A percentile compares a stretch with the other conserved stretches of the same genome.
Conservation (phyloP, 2,329 filamentous ascomycete species). For the Claviceps sp. region DNA sequence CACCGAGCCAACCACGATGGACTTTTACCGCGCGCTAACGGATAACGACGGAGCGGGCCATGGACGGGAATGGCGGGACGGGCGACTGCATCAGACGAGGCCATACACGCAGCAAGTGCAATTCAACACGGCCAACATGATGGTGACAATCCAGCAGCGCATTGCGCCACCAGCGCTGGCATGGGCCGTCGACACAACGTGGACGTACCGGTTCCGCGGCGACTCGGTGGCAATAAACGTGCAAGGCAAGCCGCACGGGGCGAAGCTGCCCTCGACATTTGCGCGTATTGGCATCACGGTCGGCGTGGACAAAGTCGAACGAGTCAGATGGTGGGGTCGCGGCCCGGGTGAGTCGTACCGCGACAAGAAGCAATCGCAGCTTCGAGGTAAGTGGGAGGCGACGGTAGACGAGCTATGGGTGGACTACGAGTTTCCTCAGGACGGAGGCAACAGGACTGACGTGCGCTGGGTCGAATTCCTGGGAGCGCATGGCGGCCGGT, state of each 20-base stretch:
- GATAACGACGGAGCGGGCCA: slow-evolving; percentile 50
- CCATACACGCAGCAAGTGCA: slow-evolving; percentile 25
- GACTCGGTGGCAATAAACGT: slow-evolving; percentile 36
- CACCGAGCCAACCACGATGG: slow-evolving; percentile 30
- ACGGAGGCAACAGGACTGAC: slow-evolving; percentile 51
- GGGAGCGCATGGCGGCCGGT: slow-evolving; percentile 14
- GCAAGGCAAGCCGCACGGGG: slow-evolving; percentile 32
- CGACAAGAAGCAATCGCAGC: slow-evolving; percentile 51
- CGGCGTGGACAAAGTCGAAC: slow-evolving; percentile 24
- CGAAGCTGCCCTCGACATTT: slow-evolving; percentile 39
- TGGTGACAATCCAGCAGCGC: slow-evolving; percentile 34
- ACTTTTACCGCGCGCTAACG: slow-evolving; percentile 52
- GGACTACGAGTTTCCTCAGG: slow-evolving; percentile 56
- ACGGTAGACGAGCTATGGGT: slow-evolving; percentile 39
- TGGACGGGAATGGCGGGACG: slow-evolving; percentile 43
- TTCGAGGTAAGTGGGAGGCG: slow-evolving; percentile 37
- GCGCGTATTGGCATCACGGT: slow-evolving; percentile 50
- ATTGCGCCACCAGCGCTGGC: slow-evolving; percentile 50
- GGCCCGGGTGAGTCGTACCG: slow-evolving; percentile 53
- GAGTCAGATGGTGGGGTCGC: slow-evolving; percentile 50
- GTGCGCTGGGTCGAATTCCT: slow-evolving; percentile 43
- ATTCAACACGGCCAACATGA: slow-evolving; percentile 18
- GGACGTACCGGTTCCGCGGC: slow-evolving; percentile 41
- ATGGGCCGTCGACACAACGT: slow-evolving; percentile 40
- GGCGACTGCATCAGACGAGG: slow-evolving; percentile 31